Percentiles rank a stretch among this genome's conserved stretches.
Evolutionary conservation across 208 protist species (phyloP).

Genomic region (Lotmaria passim): DNA sequence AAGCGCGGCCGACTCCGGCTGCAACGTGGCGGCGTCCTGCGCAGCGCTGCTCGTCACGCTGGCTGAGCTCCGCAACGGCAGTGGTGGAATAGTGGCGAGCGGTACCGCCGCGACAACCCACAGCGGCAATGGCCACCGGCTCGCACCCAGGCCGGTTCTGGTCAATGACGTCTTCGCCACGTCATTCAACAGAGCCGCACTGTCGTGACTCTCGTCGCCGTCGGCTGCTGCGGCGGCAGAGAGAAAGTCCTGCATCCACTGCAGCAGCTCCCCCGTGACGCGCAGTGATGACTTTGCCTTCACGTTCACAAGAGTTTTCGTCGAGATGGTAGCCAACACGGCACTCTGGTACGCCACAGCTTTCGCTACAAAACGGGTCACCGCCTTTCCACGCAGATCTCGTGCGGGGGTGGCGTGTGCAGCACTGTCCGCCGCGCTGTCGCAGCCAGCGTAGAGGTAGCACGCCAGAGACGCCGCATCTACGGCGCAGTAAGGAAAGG

Average conservation of each 20-base stretch:
- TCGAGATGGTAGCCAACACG: conserved; percentile 8
- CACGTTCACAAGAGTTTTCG: neutral
- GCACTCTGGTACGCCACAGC: conserved; percentile 17
- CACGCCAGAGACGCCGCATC: conserved; percentile 17
- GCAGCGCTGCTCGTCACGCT: neutral
- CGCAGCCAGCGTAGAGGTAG: conserved; percentile 13
- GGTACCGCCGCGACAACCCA: conserved; percentile 23
- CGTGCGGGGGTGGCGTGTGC: neutral
- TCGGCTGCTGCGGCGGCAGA: neutral
- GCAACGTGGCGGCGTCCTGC: neutral
- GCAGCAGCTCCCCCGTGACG: conserved; percentile 23
- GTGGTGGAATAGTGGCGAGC: conserved; percentile 20
- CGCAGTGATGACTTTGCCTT: conserved; percentile 5
- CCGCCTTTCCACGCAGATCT: conserved; percentile 11
- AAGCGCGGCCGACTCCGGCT: neutral
- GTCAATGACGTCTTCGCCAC: conserved; percentile 10
- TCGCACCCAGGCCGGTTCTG: neutral
- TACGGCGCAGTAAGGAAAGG: conserved; percentile 14
- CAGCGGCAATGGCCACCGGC: conserved; percentile 26
- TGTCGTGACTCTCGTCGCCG: neutral
- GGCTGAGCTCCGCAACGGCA: conserved; percentile 6
- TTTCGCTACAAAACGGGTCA: conserved; percentile 22
- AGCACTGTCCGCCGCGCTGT: neutral
- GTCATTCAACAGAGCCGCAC: neutral
- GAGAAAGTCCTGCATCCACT: conserved; percentile 27